A percentile compares a stretch with the other conserved stretches of the same genome.
phyloP scores from a whole-genome alignment of 257 asterid species.

The Ballota nigra region DNA sequence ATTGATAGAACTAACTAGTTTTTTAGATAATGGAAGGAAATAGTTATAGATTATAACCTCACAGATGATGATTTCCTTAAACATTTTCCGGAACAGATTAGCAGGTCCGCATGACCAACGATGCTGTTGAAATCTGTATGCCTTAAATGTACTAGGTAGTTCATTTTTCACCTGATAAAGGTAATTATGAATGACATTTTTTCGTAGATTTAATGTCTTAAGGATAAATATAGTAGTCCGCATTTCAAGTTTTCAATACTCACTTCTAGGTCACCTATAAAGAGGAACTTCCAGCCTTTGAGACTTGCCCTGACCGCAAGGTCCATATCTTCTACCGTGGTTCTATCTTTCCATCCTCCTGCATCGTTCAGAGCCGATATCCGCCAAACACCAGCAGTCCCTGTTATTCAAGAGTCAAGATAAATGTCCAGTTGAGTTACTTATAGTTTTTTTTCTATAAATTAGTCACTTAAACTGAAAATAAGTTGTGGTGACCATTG shows the following conservation, averaged over 20 bases:
- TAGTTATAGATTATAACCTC: slow-evolving; percentile 42
- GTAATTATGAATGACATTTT: neutral
- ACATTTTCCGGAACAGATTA: slow-evolving; percentile 77
- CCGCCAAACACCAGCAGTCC: slow-evolving; percentile 73
- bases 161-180: slow-evolving; percentile 75
- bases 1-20: neutral
- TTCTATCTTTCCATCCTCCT: slow-evolving; percentile 69
- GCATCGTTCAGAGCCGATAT: slow-evolving; percentile 55
- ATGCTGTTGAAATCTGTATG: slow-evolving; percentile 83
- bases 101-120: slow-evolving; percentile 97
- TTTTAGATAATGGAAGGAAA: neutral
- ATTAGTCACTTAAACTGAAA: slow-evolving; percentile 6
- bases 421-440: slow-evolving; percentile 14
- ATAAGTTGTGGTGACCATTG: slow-evolving; percentile 38
- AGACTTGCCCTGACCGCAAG: slow-evolving; percentile 66
- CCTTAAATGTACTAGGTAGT: slow-evolving; percentile 86
- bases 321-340: slow-evolving; percentile 73
- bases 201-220: neutral
- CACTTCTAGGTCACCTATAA: slow-evolving; percentile 44
- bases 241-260: slow-evolving; percentile 19
- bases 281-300: slow-evolving; percentile 64
- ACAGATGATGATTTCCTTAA: slow-evolving; percentile 55
- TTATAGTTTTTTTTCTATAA: neutral
- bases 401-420: slow-evolving; percentile 28
- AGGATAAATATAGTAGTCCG: neutral